Evolutionary conservation across 2,329 filamentous ascomycete genomes (phyloP).

Genomic region (Boeremia lycopersici): DNA sequence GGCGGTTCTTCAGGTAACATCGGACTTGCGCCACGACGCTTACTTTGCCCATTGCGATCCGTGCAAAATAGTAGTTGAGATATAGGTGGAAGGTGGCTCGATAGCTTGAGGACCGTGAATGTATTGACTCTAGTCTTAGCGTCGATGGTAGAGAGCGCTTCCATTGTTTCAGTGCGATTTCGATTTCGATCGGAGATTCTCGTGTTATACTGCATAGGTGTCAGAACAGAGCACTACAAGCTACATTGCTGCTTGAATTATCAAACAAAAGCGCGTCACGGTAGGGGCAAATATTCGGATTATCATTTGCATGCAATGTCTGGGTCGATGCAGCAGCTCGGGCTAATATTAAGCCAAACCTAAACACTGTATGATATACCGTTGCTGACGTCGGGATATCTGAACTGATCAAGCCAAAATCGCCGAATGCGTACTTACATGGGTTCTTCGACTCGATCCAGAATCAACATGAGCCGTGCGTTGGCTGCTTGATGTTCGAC

Average conservation of each 20-base stretch:
- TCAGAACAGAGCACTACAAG: not conserved
- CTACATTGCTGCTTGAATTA: not conserved
- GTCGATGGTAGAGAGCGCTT: conserved; percentile 5
- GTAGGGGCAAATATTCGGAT: no score
- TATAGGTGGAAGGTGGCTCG: conserved; percentile 8
- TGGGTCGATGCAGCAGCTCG: no score
- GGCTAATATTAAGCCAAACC: no score
- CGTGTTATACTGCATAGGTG: not conserved
- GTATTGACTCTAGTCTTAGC: not conserved
- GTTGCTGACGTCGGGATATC: not conserved
- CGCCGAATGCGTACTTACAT: not conserved
- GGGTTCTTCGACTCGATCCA: conserved; percentile 3
- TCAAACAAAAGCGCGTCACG: no score
- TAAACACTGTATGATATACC: not conserved
- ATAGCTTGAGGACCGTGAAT: conserved; percentile 4
- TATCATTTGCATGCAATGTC: no score
- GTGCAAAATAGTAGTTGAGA: conserved; percentile 7
- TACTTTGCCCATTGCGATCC: conserved; percentile 6
- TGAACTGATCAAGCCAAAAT: not conserved
- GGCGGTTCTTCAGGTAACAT: not conserved
- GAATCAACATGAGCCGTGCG: conserved; percentile 8
- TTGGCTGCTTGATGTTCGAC: conserved; percentile 7
- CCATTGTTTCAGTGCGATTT: not conserved
- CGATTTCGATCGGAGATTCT: not conserved
- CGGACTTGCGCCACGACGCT: conserved; percentile 1